Conservation (phyloP, 108 stramenopile species). For the Skeletonema costatum region DNA sequence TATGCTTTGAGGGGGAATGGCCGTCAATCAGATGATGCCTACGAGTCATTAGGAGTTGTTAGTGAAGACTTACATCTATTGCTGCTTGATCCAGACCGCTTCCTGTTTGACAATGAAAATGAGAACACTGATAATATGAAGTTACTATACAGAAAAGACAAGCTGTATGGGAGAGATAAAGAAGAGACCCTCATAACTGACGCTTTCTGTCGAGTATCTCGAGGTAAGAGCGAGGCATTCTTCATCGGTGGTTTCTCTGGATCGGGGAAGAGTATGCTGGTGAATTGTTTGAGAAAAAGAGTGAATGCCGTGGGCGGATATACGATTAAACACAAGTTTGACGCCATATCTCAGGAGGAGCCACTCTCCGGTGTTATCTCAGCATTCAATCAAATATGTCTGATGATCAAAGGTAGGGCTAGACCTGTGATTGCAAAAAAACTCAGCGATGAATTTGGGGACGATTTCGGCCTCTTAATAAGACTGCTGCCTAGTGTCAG, state of each 20-base stretch:
- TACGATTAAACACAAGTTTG: conserved; percentile 21
- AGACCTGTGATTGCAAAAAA: conserved; percentile 5
- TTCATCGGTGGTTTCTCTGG: conserved; percentile 36
- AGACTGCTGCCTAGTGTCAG: conserved; percentile 27
- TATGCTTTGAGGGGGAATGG: neutral
- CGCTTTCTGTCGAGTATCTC: conserved; percentile 26
- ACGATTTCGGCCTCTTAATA: conserved; percentile 11
- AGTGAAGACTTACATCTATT: neutral
- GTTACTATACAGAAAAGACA: neutral
- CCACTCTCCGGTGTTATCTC: conserved; percentile 27
- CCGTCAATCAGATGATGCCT: neutral
- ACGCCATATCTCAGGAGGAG: conserved; percentile 8
- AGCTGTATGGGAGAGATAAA: conserved; percentile 24
- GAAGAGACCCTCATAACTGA: conserved; percentile 23
- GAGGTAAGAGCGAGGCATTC: conserved; percentile 26
- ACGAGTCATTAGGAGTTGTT: neutral
- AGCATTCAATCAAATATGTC: conserved; percentile 34
- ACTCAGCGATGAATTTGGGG: conserved; percentile 7
- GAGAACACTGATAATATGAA: neutral
- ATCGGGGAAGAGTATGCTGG: conserved; percentile 21
- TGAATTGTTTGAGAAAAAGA: conserved; percentile 7
- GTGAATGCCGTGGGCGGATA: conserved; percentile 29
- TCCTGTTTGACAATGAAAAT: neutral
- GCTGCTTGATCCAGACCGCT: conserved; percentile 5
- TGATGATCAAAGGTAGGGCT: conserved; percentile 3